phyloP scores from a whole-genome alignment of 2,329 filamentous ascomycete genomes.

The Neonectria faginata region DNA sequence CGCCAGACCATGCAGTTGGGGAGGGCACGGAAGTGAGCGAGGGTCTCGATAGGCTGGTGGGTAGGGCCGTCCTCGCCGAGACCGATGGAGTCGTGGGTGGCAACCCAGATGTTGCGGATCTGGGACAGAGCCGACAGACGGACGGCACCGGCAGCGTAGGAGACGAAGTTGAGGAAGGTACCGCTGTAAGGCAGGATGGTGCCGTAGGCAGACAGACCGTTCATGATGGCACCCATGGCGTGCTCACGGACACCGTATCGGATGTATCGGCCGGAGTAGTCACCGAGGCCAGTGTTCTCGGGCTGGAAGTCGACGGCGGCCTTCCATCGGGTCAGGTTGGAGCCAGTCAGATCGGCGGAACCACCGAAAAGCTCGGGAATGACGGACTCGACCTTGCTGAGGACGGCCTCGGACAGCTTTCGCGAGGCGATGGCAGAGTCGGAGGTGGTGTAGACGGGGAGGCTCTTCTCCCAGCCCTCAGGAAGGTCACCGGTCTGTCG shows the following conservation, averaged over 20 bases:
- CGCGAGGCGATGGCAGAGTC: conserved; percentile 90
- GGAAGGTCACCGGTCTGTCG: conserved; percentile 86
- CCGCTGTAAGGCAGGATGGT: conserved; percentile 93
- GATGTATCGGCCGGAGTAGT: conserved; percentile 92
- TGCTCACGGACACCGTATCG: conserved; percentile 94
- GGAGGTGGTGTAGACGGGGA: conserved; percentile 89
- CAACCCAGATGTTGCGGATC: conserved; percentile 92
- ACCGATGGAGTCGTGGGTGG: conserved; percentile 99
- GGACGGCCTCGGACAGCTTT: conserved; percentile 95
- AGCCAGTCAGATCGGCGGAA: conserved; percentile 97
- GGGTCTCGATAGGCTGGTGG: conserved; percentile 98
- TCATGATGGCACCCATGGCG: conserved; percentile 92
- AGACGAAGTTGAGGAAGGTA: conserved; percentile 99
- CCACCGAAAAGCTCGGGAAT: conserved; percentile 94
- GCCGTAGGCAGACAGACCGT: conserved; percentile 95
- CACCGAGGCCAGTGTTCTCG: conserved; percentile 83
- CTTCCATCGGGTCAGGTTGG: conserved; percentile 99
- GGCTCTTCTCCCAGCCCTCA: conserved; percentile 94
- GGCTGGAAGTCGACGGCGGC: conserved; percentile 97
- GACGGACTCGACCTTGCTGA: conserved; percentile 84
- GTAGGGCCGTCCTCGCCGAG: conserved; percentile 98
- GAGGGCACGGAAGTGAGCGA: conserved; percentile 97
- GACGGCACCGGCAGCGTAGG: conserved; percentile 94
- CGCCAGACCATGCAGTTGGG: conserved; percentile 99
- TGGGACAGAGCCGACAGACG: conserved; percentile 93